Evolutionary conservation across 352 stramenopile species (phyloP).

Genomic region (Pythium plurisporium): DNA sequence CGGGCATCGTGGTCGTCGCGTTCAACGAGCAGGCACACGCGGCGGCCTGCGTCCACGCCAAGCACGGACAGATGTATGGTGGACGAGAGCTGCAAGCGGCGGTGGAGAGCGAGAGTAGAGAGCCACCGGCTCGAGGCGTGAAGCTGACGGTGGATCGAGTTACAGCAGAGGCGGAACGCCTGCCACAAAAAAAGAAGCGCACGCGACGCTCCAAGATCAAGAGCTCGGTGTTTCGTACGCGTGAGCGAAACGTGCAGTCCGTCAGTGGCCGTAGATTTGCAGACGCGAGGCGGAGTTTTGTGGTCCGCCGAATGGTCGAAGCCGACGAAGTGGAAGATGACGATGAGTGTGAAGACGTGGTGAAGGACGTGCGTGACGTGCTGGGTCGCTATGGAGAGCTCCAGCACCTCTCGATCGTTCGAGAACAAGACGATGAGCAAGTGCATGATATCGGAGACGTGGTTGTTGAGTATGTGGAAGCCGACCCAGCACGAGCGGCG

Average conservation of each 20-base stretch:
- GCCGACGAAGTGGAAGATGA: slow-evolving; percentile 29
- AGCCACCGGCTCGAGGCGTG: neutral
- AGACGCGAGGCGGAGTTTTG: no score
- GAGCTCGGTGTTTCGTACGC: slow-evolving; percentile 4
- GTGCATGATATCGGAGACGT: slow-evolving; percentile 8
- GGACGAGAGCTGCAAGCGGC: slow-evolving; percentile 18
- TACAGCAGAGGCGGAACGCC: neutral
- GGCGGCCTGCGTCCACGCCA: slow-evolving; percentile 7
- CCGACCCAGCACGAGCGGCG: slow-evolving; percentile 1
- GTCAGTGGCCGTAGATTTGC: no score
- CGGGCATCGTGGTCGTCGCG: slow-evolving; percentile 14
- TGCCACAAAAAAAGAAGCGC: neutral
- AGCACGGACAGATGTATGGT: slow-evolving; percentile 34
- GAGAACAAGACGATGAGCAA: neutral
- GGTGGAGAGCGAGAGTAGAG: neutral
- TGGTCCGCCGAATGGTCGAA: slow-evolving; percentile 25
- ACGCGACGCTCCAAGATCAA: slow-evolving; percentile 40
- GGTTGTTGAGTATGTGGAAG: slow-evolving; percentile 12
- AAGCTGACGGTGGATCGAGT: neutral
- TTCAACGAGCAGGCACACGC: slow-evolving; percentile 19
- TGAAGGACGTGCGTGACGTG: slow-evolving; percentile 11
- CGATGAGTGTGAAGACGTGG: slow-evolving; percentile 27
- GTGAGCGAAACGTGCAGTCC: neutral
- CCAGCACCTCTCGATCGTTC: neutral
- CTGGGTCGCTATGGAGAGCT: slow-evolving; percentile 1